These are phyloP conservation scores for Solanum medicagineum DNA, from an alignment of 257 asterid species.

Conservation along the genomic window DNA sequence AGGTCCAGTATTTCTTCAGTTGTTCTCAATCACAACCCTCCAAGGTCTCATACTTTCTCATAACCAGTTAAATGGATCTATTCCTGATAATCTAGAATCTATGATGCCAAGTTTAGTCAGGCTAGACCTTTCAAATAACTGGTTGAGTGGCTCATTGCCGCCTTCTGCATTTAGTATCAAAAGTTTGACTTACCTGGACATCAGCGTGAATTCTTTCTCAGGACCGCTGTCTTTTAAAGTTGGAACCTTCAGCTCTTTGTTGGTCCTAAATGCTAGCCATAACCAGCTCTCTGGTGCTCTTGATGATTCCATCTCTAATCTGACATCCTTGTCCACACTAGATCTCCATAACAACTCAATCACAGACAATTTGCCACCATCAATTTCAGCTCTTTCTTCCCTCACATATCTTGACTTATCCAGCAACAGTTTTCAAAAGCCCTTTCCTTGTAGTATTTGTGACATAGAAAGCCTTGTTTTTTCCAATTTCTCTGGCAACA, in stretches of 20 bases:
- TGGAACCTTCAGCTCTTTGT: constrained; percentile 27
- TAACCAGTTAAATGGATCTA: constrained; percentile 36
- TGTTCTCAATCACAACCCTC: constrained; percentile 29
- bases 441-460: constrained; percentile 63
- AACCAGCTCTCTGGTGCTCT: constrained; percentile 39
- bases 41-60: constrained; percentile 73
- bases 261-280: constrained; percentile 52
- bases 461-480: constrained; percentile 39
- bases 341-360: constrained; percentile 60
- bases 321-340: constrained; percentile 41
- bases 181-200: constrained; percentile 51
- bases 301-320: constrained; percentile 31
- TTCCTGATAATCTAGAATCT: constrained; percentile 30
- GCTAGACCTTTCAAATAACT: constrained; percentile 53
- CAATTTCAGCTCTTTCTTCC: constrained; percentile 42
- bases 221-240: constrained; percentile 22
- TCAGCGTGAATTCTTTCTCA: constrained; percentile 47
- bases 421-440: constrained; percentile 33
- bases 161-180: constrained; percentile 30
- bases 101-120: constrained; percentile 28
- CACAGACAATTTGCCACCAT: constrained; percentile 35
- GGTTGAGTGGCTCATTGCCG: constrained; percentile 44
- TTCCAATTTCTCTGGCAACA: constrained; percentile 58
- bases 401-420: constrained; percentile 75
- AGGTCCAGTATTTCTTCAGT: constrained; percentile 23